phyloP scores from a whole-genome alignment of 2,329 filamentous ascomycete genomes.

The Neopestalotiopsis sp. region DNA sequence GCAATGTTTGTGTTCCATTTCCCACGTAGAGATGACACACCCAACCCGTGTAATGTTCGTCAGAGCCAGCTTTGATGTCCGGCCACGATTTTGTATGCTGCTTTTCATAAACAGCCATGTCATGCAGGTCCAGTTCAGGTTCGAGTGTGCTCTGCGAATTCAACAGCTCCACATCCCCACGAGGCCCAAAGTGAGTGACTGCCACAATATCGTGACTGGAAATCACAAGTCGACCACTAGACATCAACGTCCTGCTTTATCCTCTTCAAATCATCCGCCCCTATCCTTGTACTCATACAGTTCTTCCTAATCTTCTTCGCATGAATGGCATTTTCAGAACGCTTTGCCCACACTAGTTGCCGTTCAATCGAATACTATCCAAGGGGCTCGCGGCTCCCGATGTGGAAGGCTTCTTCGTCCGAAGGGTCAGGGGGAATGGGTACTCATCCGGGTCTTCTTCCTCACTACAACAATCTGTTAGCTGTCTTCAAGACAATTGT shows the following conservation, averaged over 20 bases:
- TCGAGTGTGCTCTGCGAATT: neutral
- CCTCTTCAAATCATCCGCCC: neutral
- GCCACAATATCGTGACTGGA: neutral
- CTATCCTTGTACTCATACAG: neutral
- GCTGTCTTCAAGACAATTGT: neutral
- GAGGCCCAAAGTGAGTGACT: neutral
- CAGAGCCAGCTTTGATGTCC: neutral
- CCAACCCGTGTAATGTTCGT: neutral
- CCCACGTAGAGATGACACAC: neutral
- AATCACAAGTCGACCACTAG: neutral
- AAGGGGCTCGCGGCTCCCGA: conserved; percentile 47
- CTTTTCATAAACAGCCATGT: neutral
- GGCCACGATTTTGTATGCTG: neutral
- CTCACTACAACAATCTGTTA: conserved; percentile 61
- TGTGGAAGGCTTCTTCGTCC: conserved; percentile 50
- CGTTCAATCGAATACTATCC: conserved; percentile 48
- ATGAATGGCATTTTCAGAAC: neutral
- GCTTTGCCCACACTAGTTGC: conserved; percentile 35
- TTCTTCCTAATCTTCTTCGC: neutral
- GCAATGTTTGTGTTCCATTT: conserved; percentile 10
- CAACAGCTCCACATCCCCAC: neutral
- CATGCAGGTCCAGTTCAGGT: neutral
- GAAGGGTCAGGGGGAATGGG: conserved; percentile 63
- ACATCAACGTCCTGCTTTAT: neutral
- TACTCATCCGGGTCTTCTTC: conserved; percentile 88